Evolutionary conservation across 2,329 filamentous ascomycete genomes (phyloP).

Genomic region (Fusarium virguliforme): DNA sequence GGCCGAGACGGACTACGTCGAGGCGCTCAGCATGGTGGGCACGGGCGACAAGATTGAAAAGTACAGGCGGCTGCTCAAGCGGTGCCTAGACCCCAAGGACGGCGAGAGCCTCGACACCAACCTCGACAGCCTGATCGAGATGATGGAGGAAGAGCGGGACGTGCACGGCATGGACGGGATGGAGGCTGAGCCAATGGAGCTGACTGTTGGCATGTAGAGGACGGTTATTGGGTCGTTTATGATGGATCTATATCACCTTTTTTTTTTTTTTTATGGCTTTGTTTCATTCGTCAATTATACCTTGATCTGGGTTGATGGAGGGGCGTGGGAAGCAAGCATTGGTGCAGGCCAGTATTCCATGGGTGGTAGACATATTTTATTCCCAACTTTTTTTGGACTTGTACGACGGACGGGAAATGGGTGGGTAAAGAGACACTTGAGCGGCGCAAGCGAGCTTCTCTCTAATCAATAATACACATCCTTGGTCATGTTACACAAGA

Average conservation of each 20-base stretch:
- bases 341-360: slow-evolving; percentile 18
- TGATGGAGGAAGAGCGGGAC: slow-evolving; percentile 76
- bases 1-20: slow-evolving; percentile 78
- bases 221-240: slow-evolving; percentile 26
- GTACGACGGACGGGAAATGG: slow-evolving; percentile 21
- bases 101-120: slow-evolving; percentile 78
- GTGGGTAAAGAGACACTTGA: slow-evolving; percentile 27
- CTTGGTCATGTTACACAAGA: slow-evolving; percentile 15
- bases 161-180: slow-evolving; percentile 58
- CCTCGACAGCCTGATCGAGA: slow-evolving; percentile 72
- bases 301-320: slow-evolving; percentile 16
- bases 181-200: slow-evolving; percentile 54
- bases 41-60: slow-evolving; percentile 81
- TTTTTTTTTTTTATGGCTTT: slow-evolving; percentile 14
- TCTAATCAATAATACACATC: slow-evolving; percentile 33
- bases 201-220: slow-evolving; percentile 47
- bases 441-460: slow-evolving; percentile 30
- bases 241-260: slow-evolving; percentile 5
- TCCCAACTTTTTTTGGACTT: slow-evolving; percentile 9
- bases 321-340: slow-evolving; percentile 28
- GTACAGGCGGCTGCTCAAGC: slow-evolving; percentile 79
- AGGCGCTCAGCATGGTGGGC: slow-evolving; percentile 78
- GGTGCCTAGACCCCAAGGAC: slow-evolving; percentile 78
- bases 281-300: slow-evolving; percentile 42
- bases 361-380: slow-evolving; percentile 6